phyloP scores from a whole-genome alignment of 1,284 basidiomycete species.

The Xerocomus minutiporus region DNA sequence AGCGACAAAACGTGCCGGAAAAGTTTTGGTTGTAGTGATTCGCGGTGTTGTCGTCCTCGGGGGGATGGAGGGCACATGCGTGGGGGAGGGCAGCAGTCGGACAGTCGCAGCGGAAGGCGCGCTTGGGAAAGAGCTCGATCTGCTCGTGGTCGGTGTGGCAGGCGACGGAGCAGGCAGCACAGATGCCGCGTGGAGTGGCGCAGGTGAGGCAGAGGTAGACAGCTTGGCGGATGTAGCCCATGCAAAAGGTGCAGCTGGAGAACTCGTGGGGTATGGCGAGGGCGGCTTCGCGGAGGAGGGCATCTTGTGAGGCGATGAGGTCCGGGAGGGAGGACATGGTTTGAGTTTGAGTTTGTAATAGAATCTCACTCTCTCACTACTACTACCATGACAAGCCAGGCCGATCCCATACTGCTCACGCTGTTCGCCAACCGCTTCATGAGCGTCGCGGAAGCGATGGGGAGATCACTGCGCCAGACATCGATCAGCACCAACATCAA shows the following conservation, averaged over 20 bases:
- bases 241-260: slow-evolving; percentile 63
- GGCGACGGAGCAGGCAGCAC: slow-evolving; percentile 76
- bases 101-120: slow-evolving; percentile 76
- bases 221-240: slow-evolving; percentile 59
- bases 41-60: slow-evolving; percentile 50
- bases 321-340: slow-evolving; percentile 32
- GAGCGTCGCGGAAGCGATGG: slow-evolving; percentile 92
- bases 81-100: slow-evolving; percentile 59
- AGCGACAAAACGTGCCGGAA: slow-evolving; percentile 63
- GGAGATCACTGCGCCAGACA: slow-evolving; percentile 82
- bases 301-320: slow-evolving; percentile 55
- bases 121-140: slow-evolving; percentile 78
- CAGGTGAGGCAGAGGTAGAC: slow-evolving; percentile 76
- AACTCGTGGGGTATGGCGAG: slow-evolving; percentile 72
- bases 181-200: slow-evolving; percentile 52
- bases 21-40: slow-evolving; percentile 75
- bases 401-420: slow-evolving; percentile 82
- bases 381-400: neutral
- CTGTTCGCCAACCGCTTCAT: slow-evolving; percentile 91
- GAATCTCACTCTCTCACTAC: too few relatives aligned
- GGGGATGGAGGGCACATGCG: slow-evolving; percentile 55
- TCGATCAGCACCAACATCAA: slow-evolving; percentile 91
- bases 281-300: slow-evolving; percentile 61
- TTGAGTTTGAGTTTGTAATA: too few relatives aligned
- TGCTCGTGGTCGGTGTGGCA: slow-evolving; percentile 81